Percentiles rank a stretch among this genome's conserved stretches.
Evolutionary conservation across 257 asterid species (phyloP).

Genomic region (Capsicum baccatum): DNA sequence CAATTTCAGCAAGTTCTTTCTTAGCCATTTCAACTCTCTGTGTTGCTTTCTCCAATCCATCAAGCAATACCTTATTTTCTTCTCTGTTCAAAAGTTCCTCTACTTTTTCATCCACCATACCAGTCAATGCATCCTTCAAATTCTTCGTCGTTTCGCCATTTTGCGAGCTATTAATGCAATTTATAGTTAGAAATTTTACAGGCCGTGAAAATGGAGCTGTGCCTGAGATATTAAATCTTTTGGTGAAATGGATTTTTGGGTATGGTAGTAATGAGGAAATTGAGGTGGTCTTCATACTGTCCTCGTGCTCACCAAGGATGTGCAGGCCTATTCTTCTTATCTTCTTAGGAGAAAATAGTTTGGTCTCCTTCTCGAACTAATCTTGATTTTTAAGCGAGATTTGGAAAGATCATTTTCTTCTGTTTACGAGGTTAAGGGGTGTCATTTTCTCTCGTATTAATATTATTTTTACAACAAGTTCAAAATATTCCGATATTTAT

Average conservation of each 20-base stretch:
- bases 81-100: conserved; percentile 71
- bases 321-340: conserved; percentile 12
- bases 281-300: conserved; percentile 43
- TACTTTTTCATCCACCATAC: conserved; percentile 75
- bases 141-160: conserved; percentile 36
- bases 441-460: too few relatives aligned
- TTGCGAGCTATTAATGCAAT: conserved; percentile 54
- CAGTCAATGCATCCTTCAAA: conserved; percentile 64
- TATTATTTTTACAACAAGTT: too few relatives aligned
- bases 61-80: conserved; percentile 74
- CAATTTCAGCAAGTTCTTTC: conserved; percentile 74
- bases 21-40: conserved; percentile 75
- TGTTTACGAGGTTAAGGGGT: too few relatives aligned
- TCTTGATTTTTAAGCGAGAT: too few relatives aligned
- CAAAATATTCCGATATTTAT: too few relatives aligned
- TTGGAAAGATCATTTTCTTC: too few relatives aligned
- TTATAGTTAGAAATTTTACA: conserved; percentile 36
- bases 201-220: conserved; percentile 32
- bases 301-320: background rate
- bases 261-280: conserved; percentile 38
- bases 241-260: conserved; percentile 33
- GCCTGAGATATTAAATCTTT: conserved; percentile 35
- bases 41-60: conserved; percentile 83
- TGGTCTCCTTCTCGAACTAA: too few relatives aligned
- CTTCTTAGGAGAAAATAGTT: background rate